Conservation (phyloP, 768 basidiomycete species). For the Tricholoma sp. region DNA sequence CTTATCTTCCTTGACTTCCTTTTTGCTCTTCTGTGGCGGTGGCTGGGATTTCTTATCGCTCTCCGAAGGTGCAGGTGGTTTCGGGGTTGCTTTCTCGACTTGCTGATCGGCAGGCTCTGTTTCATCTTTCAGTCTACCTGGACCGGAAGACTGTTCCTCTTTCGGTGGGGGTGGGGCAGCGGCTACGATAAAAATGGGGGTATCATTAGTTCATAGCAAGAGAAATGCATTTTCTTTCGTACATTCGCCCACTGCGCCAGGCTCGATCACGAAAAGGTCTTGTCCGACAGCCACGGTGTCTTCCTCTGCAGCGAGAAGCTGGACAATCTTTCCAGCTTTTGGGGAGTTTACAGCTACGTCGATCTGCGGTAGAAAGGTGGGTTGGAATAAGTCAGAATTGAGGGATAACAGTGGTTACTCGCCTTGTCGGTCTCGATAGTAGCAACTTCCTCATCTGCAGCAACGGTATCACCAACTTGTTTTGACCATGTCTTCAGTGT, state of each 20-base stretch:
- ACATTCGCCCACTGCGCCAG: slow-evolving; percentile 60
- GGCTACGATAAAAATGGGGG: slow-evolving; percentile 6
- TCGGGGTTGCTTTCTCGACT: slow-evolving; percentile 38
- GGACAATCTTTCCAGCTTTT: slow-evolving; percentile 77
- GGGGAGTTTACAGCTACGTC: slow-evolving; percentile 97
- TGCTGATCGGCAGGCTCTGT: slow-evolving; percentile 45
- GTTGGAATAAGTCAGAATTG: slow-evolving; percentile 1
- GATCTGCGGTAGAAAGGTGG: slow-evolving; percentile 49
- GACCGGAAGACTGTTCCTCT: slow-evolving; percentile 23
- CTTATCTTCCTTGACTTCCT: slow-evolving; percentile 26
- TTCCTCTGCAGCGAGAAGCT: slow-evolving; percentile 85
- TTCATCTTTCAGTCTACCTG: no score
- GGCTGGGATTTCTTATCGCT: slow-evolving; percentile 24
- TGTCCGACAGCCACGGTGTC: slow-evolving; percentile 94
- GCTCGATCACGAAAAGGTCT: slow-evolving; percentile 88
- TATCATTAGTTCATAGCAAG: background rate
- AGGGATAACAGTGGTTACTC: slow-evolving; percentile 12
- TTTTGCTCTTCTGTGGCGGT: slow-evolving; percentile 27
- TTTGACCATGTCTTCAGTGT: slow-evolving; percentile 94
- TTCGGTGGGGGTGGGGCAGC: slow-evolving; percentile 29
- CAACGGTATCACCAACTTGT: slow-evolving; percentile 86
- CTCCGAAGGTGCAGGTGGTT: slow-evolving; percentile 38
- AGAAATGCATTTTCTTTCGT: slow-evolving; percentile 19
- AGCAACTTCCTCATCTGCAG: slow-evolving; percentile 92
- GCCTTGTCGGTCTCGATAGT: slow-evolving; percentile 99